Conservation (phyloP, 2,329 filamentous ascomycete genomes). For the Alternaria gaisen region DNA sequence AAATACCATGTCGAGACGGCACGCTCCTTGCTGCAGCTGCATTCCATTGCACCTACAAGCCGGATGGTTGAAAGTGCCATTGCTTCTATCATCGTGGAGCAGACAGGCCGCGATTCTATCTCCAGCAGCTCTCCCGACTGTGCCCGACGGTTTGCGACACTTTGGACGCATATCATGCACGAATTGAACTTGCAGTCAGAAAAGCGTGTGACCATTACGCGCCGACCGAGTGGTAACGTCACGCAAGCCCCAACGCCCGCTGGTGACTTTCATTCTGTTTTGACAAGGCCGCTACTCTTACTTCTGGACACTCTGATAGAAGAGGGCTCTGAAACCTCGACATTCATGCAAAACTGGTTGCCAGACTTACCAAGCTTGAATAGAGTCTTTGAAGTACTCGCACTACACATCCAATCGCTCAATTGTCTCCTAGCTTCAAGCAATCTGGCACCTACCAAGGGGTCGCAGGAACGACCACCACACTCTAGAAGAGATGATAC, state of each 20-base stretch:
- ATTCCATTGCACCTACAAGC: constrained; percentile 72
- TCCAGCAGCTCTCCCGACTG: constrained; percentile 56
- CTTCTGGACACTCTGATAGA: constrained; percentile 81
- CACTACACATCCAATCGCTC: constrained; percentile 42
- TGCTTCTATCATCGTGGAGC: constrained; percentile 66
- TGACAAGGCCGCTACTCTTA: constrained; percentile 82
- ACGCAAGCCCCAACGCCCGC: constrained; percentile 43
- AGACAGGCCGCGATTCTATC: constrained; percentile 7
- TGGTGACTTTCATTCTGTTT: constrained; percentile 73
- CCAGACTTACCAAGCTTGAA: constrained; percentile 66
- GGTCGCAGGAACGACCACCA: background rate
- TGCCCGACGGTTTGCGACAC: constrained; percentile 73
- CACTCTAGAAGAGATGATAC: constrained; percentile 66
- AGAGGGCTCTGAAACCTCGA: constrained; percentile 75
- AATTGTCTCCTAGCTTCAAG: constrained; percentile 36
- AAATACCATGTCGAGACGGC: constrained; percentile 96
- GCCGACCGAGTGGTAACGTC: constrained; percentile 43
- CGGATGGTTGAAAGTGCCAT: constrained; percentile 84
- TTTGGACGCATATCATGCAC: constrained; percentile 79
- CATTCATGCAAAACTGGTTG: constrained; percentile 83
- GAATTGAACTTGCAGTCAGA: constrained; percentile 49
- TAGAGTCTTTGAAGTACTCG: constrained; percentile 54
- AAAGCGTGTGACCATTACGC: constrained; percentile 39
- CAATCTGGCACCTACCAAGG: constrained; percentile 23
- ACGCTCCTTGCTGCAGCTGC: constrained; percentile 84